Evolutionary conservation across 208 protist genomes (phyloP), one percentile per base, ranked within the genome.

Genomic region (Wallacemonas collosoma): DNA sequence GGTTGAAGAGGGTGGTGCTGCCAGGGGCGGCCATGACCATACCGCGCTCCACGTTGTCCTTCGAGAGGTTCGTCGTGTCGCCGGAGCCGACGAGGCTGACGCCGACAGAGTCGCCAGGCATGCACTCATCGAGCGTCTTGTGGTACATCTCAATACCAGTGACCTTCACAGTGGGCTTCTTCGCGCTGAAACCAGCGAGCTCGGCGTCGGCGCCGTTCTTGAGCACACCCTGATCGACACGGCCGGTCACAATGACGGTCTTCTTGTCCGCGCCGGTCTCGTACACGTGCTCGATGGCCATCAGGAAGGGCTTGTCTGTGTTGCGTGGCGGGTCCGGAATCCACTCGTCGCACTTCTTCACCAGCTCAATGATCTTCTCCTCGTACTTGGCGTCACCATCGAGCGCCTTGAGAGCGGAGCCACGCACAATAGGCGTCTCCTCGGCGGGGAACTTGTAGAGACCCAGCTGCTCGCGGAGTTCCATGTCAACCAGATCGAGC

Each of bases 61-160:
- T 97, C 70, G 98, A 98, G 44, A 99, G 71, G 75, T 61, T 92
- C 41, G 73, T 81, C 39, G 93, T 94, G 68, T 96, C 91, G 14
- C 91, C 91, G 15, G 77, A 72, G 54, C 95, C 93, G 50, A 97
- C 82, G 53, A 99, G 85, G 47, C 98, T 94, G 65, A 98, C 89
- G 67, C 98, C 98, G 38, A 99, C 93, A 63, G 98, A 99, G 87
- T 99, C 99, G 53, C 99, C 99, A 14, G 99, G 98, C 82, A 96
- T 81, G 72, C 92, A 98, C 53, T 95, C 89, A 39, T 98, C 97
- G 39, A 99, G 82, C 15, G 90, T 92, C 86, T 99, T 98, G 87
- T 98, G 95, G 82, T 99, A 99, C 90, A 98, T 99, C 84, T 99
- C 98, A 43, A 99, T 93, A 47, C 95, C 94, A 17, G 86, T 97